Evolutionary conservation across 306 rosid species (phyloP).

Genomic region (Lithocarpus polystachyus): DNA sequence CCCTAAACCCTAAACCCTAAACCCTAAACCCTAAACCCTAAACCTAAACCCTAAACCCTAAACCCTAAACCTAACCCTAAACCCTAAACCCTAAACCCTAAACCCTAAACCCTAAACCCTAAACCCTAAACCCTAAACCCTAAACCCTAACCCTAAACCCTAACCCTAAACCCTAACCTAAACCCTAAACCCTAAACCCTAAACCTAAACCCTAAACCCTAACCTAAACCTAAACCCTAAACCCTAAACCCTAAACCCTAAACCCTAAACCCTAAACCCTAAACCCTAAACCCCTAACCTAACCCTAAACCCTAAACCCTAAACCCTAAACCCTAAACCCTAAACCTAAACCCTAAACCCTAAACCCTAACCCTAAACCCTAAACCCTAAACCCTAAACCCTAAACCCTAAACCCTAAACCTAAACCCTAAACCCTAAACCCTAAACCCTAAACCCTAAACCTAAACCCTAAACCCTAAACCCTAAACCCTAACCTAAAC

Average conservation of each 20-base stretch:
- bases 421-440: no score
- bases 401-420: no score
- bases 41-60: no score
- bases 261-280: conserved; percentile 10
- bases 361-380: not conserved
- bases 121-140: conserved; percentile 18
- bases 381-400: no score
- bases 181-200: conserved; percentile 21
- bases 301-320: not conserved
- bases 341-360: conserved; percentile 12
- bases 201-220: not conserved
- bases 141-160: conserved; percentile 1
- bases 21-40: no score
- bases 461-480: no score
- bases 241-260: not conserved
- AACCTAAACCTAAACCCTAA: not conserved
- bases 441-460: no score
- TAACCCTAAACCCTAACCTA: conserved; percentile 11
- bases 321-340: conserved; percentile 3
- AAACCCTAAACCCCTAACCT: conserved; percentile 9
- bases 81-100: no score
- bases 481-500: no score
- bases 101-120: conserved; percentile 10
- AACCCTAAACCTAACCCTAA: no score
- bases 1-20: no score